Base-by-base conservation (phyloP, 257 asterid species). In the Echium plantagineum region DNA sequence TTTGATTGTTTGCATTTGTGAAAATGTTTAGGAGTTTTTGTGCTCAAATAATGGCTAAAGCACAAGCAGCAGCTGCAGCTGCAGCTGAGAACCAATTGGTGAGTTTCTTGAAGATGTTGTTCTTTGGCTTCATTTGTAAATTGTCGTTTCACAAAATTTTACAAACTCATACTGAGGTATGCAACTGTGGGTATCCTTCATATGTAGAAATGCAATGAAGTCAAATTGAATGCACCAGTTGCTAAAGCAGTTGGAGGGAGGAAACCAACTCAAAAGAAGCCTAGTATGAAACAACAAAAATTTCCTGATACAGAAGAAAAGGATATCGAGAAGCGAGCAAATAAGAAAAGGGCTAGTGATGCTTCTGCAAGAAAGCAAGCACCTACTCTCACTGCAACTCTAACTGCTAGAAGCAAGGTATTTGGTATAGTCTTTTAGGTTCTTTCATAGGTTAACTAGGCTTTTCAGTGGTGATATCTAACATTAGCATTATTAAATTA, bases 331-430 rank as follows among this genome's bases (percentile, higher is more conserved):
- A 73, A 71, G 72, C 57, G 32, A 12, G 20, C 38, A 32, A 30
- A 26, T 38, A 55, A 49, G 60, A 72, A 74, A 60, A 71, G 72
- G 35, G 52, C 61, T 2, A 73, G 2, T 16, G 91, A 71, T 18
- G 71, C 42, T n/a, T 69, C 83, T 5, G 52, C 70, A 48, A 83
- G 69, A 58, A 85, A 80, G 80, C 26, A 24, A 24, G 26, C 26
- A 24, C 26, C 26, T 47, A 83, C 95, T 66, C 87, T 88, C 30
- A 82, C 93, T 35, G 80, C 96, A 59, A 80, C 86, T 56, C 94
- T 91, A 61, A 77, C 94, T 62, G 95, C 94, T 21, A 74, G 98
- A 73, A 85, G 94, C 94, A 83, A 83, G 90, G 96, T 83, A 18
- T 4, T 28, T 62, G 49, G 55, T 52, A 12, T 21, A 52, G 21